Base-by-base conservation (phyloP, 768 basidiomycete genomes). In the Pleurotus sapidus region DNA sequence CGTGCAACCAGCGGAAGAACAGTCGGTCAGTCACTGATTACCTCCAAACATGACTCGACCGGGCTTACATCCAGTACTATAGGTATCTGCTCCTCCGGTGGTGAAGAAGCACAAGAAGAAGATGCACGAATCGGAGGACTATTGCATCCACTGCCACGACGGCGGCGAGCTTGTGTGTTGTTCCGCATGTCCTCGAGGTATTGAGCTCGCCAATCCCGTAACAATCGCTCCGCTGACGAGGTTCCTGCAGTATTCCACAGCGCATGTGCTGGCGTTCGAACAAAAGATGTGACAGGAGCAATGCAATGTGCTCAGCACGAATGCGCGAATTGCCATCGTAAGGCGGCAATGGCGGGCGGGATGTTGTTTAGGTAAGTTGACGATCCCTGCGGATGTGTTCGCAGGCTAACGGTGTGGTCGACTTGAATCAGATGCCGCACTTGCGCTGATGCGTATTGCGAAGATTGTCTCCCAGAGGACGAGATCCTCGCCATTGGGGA, bases 401-500 rank as follows among this genome's bases (percentile, higher is more conserved):
- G 30, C 30, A 34, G 30, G 30, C 30, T 34, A 34, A 34, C 30
- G 30, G 30, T 3, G 30, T 11, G 1, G 11, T 34, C 3, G 30
- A 34, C 9, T 49, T 11, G 30, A 34, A 34, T 49, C 50, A 84
- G 83, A 59, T 86, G 84, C 59, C 81, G 78, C 57, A 84, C 83
- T 0, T 87, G 86, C 63, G 77, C 81, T 14, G 68, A 74, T 53
- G 82, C 85, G 1, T 83, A 79, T 59, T 87, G 85, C 66, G 82
- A 86, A 55, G 85, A 86, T 60, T 86, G 85, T 64, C 59, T 87
- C 40, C 78, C 81, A 4, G 60, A 65, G 2, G 81, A 76, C 3
- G 77, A 83, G 4, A 69, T 84, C 34, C 76, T 78, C 27, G 72
- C 78, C 12, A 68, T 86, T 39, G 84, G 84, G 3, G 82, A 85